Percentiles rank a stretch among this genome's conserved stretches.
Evolutionary conservation across 2,329 filamentous ascomycete genomes (phyloP).

Genomic region (Colletotrichum lupini): DNA sequence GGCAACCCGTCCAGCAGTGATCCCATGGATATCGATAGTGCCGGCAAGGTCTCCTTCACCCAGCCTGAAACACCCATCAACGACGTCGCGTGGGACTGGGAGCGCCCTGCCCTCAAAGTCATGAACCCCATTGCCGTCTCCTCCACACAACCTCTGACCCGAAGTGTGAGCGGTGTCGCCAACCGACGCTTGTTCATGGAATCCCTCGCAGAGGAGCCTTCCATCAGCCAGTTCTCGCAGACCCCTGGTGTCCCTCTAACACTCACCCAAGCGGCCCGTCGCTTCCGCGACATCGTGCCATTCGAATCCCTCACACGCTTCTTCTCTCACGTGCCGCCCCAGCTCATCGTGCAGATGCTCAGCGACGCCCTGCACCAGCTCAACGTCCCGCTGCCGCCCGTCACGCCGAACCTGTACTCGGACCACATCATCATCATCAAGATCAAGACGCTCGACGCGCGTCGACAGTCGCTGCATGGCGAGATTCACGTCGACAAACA

Average conservation of each 20-base stretch:
- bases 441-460: constrained; percentile 78
- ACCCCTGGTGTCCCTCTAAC: constrained; percentile 82
- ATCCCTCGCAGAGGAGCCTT: constrained; percentile 85
- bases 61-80: constrained; percentile 83
- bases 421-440: constrained; percentile 73
- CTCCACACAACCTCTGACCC: constrained; percentile 60
- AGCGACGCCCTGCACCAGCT: constrained; percentile 85
- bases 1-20: constrained; percentile 51
- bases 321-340: constrained; percentile 82
- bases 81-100: constrained; percentile 88
- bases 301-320: constrained; percentile 90
- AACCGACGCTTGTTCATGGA: constrained; percentile 59
- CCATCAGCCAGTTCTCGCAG: constrained; percentile 85
- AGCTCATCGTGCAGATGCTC: constrained; percentile 82
- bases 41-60: constrained; percentile 75
- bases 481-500: constrained; percentile 79
- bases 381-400: constrained; percentile 77
- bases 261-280: constrained; percentile 88
- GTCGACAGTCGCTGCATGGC: constrained; percentile 78
- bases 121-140: constrained; percentile 55
- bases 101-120: constrained; percentile 73
- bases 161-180: constrained; percentile 46
- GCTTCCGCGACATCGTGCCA: constrained; percentile 92
- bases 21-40: constrained; percentile 77
- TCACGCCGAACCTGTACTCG: constrained; percentile 57